Conservation (phyloP, 768 basidiomycete genomes). For the Asterophora lycoperdoides region DNA sequence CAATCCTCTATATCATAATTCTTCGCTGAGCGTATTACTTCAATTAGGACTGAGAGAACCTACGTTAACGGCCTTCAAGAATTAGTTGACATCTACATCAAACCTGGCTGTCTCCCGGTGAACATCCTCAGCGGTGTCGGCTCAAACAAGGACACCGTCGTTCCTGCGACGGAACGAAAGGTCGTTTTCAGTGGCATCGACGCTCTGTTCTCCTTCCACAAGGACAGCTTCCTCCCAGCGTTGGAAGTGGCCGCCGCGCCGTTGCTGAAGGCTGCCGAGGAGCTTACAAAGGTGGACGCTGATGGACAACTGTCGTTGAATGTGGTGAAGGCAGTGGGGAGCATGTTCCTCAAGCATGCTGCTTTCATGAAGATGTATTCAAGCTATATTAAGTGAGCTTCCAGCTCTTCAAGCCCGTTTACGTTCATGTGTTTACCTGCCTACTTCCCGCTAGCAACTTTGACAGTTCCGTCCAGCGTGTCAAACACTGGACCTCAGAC, state of each 20-base stretch:
- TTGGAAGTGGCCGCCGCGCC: constrained; percentile 75
- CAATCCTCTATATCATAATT: constrained; percentile 5
- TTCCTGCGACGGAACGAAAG: constrained; percentile 83
- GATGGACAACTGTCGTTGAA: constrained; percentile 70
- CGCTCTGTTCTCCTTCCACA: constrained; percentile 87
- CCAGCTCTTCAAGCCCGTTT: constrained; percentile 6
- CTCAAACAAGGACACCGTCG: constrained; percentile 75
- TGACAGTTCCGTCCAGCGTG: constrained; percentile 84
- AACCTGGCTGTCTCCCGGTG: constrained; percentile 69
- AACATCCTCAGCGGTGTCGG: constrained; percentile 67
- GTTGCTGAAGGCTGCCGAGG: constrained; percentile 48
- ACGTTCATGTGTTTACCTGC: constrained; percentile 2
- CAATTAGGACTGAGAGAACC: constrained; percentile 82
- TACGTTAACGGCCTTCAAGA: constrained; percentile 95
- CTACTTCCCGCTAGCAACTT: constrained; percentile 64
- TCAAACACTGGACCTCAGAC: constrained; percentile 80
- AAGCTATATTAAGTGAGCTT: constrained; percentile 88
- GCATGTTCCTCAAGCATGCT: constrained; percentile 89
- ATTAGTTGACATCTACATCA: constrained; percentile 92
- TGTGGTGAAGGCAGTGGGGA: constrained; percentile 78
- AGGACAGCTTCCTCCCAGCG: constrained; percentile 87
- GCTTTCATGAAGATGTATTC: constrained; percentile 99
- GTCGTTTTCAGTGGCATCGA: constrained; percentile 92
- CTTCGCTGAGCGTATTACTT: constrained; percentile 11
- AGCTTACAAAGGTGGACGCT: constrained; percentile 50